Evolutionary conservation across 2,329 filamentous ascomycete genomes (phyloP).

Genomic region (Emmonsiellopsis sp.): DNA sequence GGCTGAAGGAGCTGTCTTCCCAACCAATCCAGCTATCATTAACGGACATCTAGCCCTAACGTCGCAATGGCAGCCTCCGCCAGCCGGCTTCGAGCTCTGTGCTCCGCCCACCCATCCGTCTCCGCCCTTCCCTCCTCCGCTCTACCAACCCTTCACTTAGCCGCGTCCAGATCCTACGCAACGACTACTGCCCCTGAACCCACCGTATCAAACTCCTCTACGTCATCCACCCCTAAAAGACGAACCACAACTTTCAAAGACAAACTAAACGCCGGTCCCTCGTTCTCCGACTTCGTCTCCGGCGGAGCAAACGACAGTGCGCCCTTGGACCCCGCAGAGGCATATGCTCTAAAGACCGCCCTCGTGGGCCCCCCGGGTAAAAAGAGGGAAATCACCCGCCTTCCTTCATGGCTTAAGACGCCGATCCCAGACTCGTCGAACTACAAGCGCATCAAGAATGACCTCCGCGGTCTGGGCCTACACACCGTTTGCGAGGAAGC

Average conservation of each 20-base stretch:
- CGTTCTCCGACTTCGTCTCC: constrained; percentile 54
- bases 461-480: constrained; percentile 77
- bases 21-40: neutral
- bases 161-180: constrained; percentile 25
- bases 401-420: constrained; percentile 94
- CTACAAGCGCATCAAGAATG: constrained; percentile 90
- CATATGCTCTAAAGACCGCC: constrained; percentile 52
- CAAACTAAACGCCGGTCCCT: constrained; percentile 54
- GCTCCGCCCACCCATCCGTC: constrained; percentile 15
- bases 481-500: constrained; percentile 98
- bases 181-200: constrained; percentile 29
- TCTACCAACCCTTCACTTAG: neutral
- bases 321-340: constrained; percentile 38
- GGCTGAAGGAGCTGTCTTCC: too few species aligned
- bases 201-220: constrained; percentile 18
- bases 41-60: neutral
- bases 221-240: constrained; percentile 38
- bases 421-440: constrained; percentile 78
- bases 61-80: constrained; percentile 25
- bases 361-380: constrained; percentile 52
- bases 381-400: constrained; percentile 59
- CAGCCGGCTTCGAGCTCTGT: constrained; percentile 23
- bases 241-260: constrained; percentile 49
- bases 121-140: constrained; percentile 9
- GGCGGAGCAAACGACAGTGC: constrained; percentile 31